phyloP scores from a whole-genome alignment of 2,329 filamentous ascomycete species.

The Sarocladiaceae sp. region DNA sequence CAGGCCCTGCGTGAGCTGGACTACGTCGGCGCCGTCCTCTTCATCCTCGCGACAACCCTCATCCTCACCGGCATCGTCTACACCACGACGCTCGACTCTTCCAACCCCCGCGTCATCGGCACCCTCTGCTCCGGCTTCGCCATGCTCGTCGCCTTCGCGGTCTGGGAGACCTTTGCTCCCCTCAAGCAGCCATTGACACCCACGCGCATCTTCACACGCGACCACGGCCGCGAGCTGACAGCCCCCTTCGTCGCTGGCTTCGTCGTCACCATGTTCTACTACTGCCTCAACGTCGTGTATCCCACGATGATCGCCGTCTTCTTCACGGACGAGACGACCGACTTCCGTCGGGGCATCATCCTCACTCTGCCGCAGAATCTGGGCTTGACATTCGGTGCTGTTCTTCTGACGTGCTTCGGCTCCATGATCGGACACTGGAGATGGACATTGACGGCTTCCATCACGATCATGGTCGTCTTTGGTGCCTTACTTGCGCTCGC shows the following conservation, averaged over 20 bases:
- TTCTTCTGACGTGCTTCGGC: conserved; percentile 34
- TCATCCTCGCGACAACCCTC: conserved; percentile 27
- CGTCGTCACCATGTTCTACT: conserved; percentile 47
- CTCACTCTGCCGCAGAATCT: conserved; percentile 38
- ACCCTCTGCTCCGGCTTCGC: conserved; percentile 28
- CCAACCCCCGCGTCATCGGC: conserved; percentile 29
- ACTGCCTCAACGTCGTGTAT: conserved; percentile 38
- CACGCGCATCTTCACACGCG: conserved; percentile 36
- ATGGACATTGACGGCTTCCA: conserved; percentile 36
- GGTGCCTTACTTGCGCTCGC: conserved; percentile 36
- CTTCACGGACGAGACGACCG: conserved; percentile 64
- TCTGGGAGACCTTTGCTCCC: conserved; percentile 32
- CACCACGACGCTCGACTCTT: conserved; percentile 27
- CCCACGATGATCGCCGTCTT: conserved; percentile 49
- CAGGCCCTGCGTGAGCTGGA: conserved; percentile 30
- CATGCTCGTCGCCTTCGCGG: conserved; percentile 26
- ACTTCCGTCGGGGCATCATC: conserved; percentile 66
- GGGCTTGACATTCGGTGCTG: conserved; percentile 35
- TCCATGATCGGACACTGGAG: conserved; percentile 37
- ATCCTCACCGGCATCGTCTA: conserved; percentile 34
- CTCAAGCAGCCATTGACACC: conserved; percentile 35
- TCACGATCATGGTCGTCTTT: conserved; percentile 40
- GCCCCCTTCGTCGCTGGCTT: conserved; percentile 36
- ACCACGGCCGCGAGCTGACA: conserved; percentile 39
- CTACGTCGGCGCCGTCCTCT: conserved; percentile 31